Base-by-base conservation (phyloP, 1,284 basidiomycete genomes). In the Leucoagaricus sp. region DNA sequence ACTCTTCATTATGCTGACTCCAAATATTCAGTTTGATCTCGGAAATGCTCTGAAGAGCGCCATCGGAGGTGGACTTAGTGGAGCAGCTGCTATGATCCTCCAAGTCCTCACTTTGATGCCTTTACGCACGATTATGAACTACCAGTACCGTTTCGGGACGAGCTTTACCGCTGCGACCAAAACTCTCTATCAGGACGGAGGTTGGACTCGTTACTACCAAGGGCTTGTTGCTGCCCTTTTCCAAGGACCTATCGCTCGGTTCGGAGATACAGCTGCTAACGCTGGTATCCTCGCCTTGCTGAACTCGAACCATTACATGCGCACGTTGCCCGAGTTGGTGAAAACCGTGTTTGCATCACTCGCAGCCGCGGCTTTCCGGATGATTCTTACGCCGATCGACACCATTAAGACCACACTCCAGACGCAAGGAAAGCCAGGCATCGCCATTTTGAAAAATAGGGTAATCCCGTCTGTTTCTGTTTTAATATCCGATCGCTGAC, bases 391-490 rank as follows among this genome's bases (percentile, higher is more conserved):
- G 0, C 94, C 94, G 0, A 82, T 96, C 51, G 94, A 96, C 71
- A 94, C 94, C 0, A 69, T 95, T 60, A 96, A 96, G 80, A 96
- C 94, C 6, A 96, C 93, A 0, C 75, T 96, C 75, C 94, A 96
- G 73, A 91, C 94, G 0, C 87, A 94, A 67, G 94, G 94, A 5
- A 83, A 79, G 58, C 71, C 73, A 0, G 94, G 91, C 0, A 72
- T 87, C 56, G 67, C 68, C 28, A 82, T 96, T 48, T 73, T 96
- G 38, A 80, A 75, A 60, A 75, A 81, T 7, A 79, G 93, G 62
- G 86, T 89, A 60, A 29, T 79, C 71, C 25, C 19, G n/a, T 23
- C 21, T 23, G 38, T 23, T 52, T 31, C 40, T 10, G 3, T 12
- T 9, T 10, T 15, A 7, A n/a, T 17, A n/a, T 17, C 41, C 10